Base-by-base conservation (phyloP, 192 early-diverging fungal species). In the Dissophora ornata region DNA sequence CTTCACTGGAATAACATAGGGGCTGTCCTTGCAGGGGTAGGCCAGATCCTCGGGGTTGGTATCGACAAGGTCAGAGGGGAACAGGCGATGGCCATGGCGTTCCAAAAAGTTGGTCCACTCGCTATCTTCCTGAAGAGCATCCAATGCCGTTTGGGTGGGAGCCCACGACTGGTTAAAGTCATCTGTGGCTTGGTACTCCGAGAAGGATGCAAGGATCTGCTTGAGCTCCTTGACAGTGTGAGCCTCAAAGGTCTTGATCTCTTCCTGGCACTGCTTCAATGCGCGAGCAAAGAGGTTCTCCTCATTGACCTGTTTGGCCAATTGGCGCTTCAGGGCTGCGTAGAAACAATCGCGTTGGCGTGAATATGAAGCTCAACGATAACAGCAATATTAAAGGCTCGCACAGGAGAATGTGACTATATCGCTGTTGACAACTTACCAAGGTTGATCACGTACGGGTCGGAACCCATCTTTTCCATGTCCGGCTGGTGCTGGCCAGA, bases 31-130 rank as follows among this genome's bases (percentile, higher is more conserved):
- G 49, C 82, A 82, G 2, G 71, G 66, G 49, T 83, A 85, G 24
- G 81, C 63, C 16, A 85, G 61, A 24, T 81, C 67, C 1, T 73
- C 67, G 11, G 71, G 79, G 13, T 85, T 60, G 52, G 73, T 77
- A 50, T 75, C 55, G 18, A 85, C 81, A 19, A 85, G 53, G n/a
- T 71, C 69, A 8, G 69, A 71, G 4, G 69, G 69, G 40, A 71
- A 71, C n/a, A 71, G 54, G 11, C 78, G 79, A 9, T 82, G 67
- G 11, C 61, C 62, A 36, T 82, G 40, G 34, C 55, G 38, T 26
- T 73, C 62, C 13, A 65, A 42, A 62, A 85, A 83, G 13, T 60
- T 47, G 24, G 24, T 49, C 84, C 84, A 85, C 60, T 85, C 81
- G 3, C 61, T 53, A 36, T 81, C 77, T 5, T 80, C 67, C 12